Percentiles rank a stretch among this genome's conserved stretches.
These are phyloP conservation scores for Neostapfia colusana DNA, from an alignment of 176 grass and related monocot species.

Conservation along the genomic window DNA sequence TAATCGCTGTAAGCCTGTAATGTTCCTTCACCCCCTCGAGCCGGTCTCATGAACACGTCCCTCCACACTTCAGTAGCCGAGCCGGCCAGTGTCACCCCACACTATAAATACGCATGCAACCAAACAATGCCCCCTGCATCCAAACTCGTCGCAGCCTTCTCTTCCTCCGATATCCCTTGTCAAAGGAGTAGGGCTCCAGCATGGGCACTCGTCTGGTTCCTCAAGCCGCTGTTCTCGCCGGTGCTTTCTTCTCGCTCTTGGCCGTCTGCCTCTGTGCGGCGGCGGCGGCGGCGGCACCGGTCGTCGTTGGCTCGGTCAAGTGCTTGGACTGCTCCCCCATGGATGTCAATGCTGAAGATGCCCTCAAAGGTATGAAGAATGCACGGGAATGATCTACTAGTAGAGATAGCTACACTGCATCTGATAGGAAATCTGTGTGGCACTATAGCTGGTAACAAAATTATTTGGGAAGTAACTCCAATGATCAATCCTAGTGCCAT, in stretches of 20 bases:
- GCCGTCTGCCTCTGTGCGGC: slow-evolving; percentile 9
- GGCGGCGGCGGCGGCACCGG: slow-evolving; percentile 4
- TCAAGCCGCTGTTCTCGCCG: slow-evolving; percentile 8
- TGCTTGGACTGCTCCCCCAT: slow-evolving; percentile 49
- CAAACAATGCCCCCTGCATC: background rate
- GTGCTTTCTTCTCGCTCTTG: slow-evolving; percentile 31
- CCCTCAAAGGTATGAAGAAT: slow-evolving; percentile 36
- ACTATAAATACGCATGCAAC: slow-evolving; percentile 45
- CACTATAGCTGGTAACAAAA: background rate
- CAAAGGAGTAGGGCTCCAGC: background rate
- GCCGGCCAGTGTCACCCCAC: background rate
- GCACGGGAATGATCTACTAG: too few relatives aligned
- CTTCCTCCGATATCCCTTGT: slow-evolving; percentile 9
- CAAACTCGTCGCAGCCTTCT: background rate
- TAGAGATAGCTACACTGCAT: background rate
- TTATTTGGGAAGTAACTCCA: background rate
- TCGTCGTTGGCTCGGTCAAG: slow-evolving; percentile 43
- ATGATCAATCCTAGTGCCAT: too few relatives aligned
- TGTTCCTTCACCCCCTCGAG: slow-evolving; percentile 12
- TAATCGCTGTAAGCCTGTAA: background rate
- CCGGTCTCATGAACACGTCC: slow-evolving; percentile 35
- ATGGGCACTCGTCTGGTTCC: slow-evolving; percentile 37
- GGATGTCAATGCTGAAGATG: slow-evolving; percentile 36
- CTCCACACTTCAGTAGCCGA: slow-evolving; percentile 12
- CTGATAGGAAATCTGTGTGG: background rate